Evolutionary conservation across 768 basidiomycete species (phyloP).

Genomic region (Termitomyces eurrhizus): DNA sequence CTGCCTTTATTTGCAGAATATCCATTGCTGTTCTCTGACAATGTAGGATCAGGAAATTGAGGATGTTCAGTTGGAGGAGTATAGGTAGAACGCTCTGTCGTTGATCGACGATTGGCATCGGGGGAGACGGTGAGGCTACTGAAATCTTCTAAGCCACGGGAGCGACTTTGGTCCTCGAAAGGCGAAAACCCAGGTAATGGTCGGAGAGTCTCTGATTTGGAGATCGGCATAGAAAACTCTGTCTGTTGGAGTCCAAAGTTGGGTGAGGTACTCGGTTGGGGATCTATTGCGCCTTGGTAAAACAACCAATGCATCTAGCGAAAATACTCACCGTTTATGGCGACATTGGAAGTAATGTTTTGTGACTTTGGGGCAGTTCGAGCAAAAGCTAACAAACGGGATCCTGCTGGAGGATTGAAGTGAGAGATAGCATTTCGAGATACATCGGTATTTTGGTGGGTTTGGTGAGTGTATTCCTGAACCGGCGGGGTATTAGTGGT

Average conservation of each 20-base stretch:
- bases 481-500: not conserved
- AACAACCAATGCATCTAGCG: not conserved
- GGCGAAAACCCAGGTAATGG: constrained; percentile 45
- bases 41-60: constrained; percentile 6
- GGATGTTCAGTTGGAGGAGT: constrained; percentile 17
- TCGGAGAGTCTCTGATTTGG: constrained; percentile 27
- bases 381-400: constrained; percentile 47
- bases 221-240: constrained; percentile 18
- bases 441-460: constrained; percentile 4
- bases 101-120: constrained; percentile 13
- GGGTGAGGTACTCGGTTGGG: not conserved
- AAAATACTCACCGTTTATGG: constrained; percentile 23
- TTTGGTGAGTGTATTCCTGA: constrained; percentile 2
- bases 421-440: constrained; percentile 18
- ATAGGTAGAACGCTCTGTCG: constrained; percentile 14
- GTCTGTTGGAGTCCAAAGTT: constrained; percentile 12
- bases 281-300: not conserved
- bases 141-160: constrained; percentile 20
- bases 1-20: constrained; percentile 66
- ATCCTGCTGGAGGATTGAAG: constrained; percentile 48
- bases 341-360: constrained; percentile 10
- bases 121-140: constrained; percentile 7
- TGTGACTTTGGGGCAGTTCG: constrained; percentile 28
- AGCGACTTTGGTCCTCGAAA: constrained; percentile 47
- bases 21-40: constrained; percentile 34